Evolutionary conservation across 129 eudicot genomes (phyloP).

Genomic region (Oenanthe sinensis): DNA sequence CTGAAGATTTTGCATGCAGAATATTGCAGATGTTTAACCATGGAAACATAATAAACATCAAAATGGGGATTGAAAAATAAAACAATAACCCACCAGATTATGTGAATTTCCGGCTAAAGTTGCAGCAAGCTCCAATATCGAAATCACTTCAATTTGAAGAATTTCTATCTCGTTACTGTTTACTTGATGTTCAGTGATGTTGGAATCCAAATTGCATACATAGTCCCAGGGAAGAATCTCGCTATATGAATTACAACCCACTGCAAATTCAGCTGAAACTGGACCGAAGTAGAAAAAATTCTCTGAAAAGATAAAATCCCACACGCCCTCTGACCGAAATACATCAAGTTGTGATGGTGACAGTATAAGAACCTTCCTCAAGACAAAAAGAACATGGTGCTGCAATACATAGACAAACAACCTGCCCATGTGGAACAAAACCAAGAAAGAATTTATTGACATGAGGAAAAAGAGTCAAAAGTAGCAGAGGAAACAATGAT

Average conservation of each 20-base stretch:
- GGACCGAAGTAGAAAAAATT: conserved; percentile 70
- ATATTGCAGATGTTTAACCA: background rate
- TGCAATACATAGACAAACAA: conserved; percentile 64
- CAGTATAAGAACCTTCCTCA: conserved; percentile 58
- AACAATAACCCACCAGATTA: conserved; percentile 58
- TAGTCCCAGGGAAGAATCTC: conserved; percentile 28
- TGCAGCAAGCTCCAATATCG: conserved; percentile 81
- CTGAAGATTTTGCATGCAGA: background rate
- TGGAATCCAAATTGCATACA: conserved; percentile 33
- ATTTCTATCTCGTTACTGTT: conserved; percentile 30
- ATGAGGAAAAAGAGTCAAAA: background rate
- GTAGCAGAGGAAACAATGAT: background rate
- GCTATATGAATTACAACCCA: conserved; percentile 29
- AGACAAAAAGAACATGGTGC: conserved; percentile 54
- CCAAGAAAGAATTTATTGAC: conserved; percentile 5
- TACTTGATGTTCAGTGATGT: conserved; percentile 20
- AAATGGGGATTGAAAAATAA: background rate
- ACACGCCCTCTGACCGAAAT: conserved; percentile 72
- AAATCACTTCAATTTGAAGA: conserved; percentile 69
- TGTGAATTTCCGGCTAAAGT: conserved; percentile 59
- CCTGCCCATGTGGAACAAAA: conserved; percentile 35
- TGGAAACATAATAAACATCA: conserved; percentile 1
- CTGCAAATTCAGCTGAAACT: conserved; percentile 35
- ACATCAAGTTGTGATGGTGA: conserved; percentile 67
- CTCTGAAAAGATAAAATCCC: conserved; percentile 97